Conservation (phyloP, 805 yeast genomes). For the Wickerhamomyces chambardii region DNA sequence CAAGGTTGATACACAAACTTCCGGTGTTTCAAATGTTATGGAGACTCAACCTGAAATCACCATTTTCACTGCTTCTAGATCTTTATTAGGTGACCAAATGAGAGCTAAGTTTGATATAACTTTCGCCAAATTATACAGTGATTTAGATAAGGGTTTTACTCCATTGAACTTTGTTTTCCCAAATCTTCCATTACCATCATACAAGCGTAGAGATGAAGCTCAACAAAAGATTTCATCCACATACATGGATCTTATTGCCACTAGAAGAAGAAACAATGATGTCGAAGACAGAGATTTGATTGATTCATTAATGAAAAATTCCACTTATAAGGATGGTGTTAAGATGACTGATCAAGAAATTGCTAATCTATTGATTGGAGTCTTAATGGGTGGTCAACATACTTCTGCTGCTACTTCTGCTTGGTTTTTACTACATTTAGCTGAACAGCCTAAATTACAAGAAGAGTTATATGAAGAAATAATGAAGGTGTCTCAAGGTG, state of each 20-base stretch:
- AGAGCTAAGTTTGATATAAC: constrained; percentile 73
- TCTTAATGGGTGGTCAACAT: constrained; percentile 99
- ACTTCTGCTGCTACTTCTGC: constrained; percentile 95
- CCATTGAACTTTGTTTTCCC: constrained; percentile 96
- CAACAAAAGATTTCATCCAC: constrained; percentile 74
- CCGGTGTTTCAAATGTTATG: constrained; percentile 61
- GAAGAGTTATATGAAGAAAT: constrained; percentile 76
- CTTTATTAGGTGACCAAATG: constrained; percentile 87
- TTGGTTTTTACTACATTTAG: constrained; percentile 89
- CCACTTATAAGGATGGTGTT: constrained; percentile 89
- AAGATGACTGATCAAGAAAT: constrained; percentile 93
- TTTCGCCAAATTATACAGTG: constrained; percentile 80
- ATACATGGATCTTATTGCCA: constrained; percentile 67
- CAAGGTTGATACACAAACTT: constrained; percentile 24
- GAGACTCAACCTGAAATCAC: constrained; percentile 90
- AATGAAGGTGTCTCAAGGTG: constrained; percentile 46
- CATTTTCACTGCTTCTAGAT: constrained; percentile 90
- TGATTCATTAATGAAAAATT: constrained; percentile 74
- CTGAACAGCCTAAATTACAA: constrained; percentile 79
- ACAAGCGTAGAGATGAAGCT: constrained; percentile 80
- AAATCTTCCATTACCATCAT: constrained; percentile 80
- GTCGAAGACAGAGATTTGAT: constrained; percentile 81
- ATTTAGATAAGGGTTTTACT: constrained; percentile 94
- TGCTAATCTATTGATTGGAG: constrained; percentile 89
- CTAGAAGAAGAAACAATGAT: constrained; percentile 71